phyloP scores from a whole-genome alignment of 306 rosid species.

The cucumber (Cucumis sativus) region DNA sequence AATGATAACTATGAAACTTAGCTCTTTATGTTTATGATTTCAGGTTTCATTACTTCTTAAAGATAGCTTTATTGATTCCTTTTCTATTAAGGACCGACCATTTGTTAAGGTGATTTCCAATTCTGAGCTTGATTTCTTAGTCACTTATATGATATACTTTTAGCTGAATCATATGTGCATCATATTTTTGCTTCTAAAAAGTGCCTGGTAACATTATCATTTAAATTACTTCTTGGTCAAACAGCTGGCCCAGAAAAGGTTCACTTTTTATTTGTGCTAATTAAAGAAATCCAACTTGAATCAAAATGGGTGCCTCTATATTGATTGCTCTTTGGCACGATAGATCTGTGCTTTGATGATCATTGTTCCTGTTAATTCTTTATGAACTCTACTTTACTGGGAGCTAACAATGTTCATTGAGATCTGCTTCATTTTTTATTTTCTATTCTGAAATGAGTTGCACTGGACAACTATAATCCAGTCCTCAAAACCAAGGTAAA shows the following conservation, averaged over 20 bases:
- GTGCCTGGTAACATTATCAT: not conserved
- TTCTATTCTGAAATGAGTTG: not conserved
- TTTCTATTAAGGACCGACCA: constrained; percentile 62
- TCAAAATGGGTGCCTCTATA: not conserved
- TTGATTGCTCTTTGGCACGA: not conserved
- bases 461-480: not conserved
- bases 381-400: not conserved
- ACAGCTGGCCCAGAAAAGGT: not conserved
- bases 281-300: not conserved
- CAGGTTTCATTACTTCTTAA: constrained; percentile 97
- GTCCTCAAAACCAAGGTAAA: not conserved
- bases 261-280: not conserved
- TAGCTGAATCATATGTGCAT: not conserved
- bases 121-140: not conserved
- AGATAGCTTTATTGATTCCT: constrained; percentile 87
- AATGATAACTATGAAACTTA: not conserved
- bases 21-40: constrained; percentile 17
- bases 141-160: not conserved
- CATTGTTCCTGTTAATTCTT: not conserved
- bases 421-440: not conserved
- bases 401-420: not conserved
- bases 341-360: not conserved
- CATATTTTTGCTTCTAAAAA: not conserved
- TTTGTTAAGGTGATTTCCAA: constrained; percentile 62
- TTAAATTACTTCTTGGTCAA: not conserved